phyloP scores from a whole-genome alignment of 2,329 filamentous ascomycete species.

The Trichoderma koningiopsis region DNA sequence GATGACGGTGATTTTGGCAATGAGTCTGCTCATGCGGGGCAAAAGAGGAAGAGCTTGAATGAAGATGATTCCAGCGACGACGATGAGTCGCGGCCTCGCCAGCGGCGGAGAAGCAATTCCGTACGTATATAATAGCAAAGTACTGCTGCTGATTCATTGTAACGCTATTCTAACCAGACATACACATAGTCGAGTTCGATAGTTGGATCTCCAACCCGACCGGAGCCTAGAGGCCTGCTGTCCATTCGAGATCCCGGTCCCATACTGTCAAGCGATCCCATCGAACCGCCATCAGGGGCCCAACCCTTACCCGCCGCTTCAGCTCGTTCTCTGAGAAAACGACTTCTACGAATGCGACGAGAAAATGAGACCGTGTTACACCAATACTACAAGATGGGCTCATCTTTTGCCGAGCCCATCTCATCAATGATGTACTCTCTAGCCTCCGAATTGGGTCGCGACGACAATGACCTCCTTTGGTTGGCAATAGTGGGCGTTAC shows the following conservation, averaged over 20 bases:
- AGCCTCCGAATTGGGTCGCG: conserved; percentile 89
- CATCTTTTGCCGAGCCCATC: conserved; percentile 92
- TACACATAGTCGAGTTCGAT: conserved; percentile 64
- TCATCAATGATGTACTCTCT: conserved; percentile 93
- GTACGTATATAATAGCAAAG: conserved; percentile 51
- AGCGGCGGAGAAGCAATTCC: conserved; percentile 85
- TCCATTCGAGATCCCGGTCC: conserved; percentile 53
- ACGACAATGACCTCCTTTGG: conserved; percentile 97
- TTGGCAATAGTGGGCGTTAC: conserved; percentile 91
- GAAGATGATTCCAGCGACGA: conserved; percentile 73
- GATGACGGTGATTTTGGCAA: conserved; percentile 48
- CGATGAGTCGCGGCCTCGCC: conserved; percentile 72
- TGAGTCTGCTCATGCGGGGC: conserved; percentile 48
- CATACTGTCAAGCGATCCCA: conserved; percentile 51
- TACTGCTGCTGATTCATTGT: neutral
- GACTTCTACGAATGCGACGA: conserved; percentile 71
- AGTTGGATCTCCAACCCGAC: conserved; percentile 63
- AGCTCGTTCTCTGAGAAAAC: conserved; percentile 69
- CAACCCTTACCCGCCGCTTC: conserved; percentile 66
- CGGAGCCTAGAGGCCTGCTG: conserved; percentile 61
- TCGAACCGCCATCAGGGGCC: conserved; percentile 59
- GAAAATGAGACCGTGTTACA: conserved; percentile 77
- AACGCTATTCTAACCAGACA: conserved; percentile 28
- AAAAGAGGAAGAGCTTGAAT: conserved; percentile 80
- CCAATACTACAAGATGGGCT: conserved; percentile 82